These are phyloP conservation scores for Fraxinus latifolia DNA, from an alignment of 305 asterid genomes.

Conservation along the genomic window DNA sequence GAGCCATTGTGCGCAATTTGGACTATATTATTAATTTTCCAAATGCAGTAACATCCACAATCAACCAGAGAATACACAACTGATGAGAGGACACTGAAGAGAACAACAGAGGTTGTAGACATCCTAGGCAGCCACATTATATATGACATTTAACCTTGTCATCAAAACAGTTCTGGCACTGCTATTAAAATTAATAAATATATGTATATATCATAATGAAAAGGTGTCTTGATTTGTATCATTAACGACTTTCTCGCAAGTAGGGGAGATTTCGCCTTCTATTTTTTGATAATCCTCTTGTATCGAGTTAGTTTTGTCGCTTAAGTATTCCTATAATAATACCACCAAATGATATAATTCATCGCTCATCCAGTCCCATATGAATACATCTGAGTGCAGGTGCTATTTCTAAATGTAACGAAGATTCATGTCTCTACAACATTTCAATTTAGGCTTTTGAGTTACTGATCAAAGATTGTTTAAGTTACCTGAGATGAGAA, in stretches of 20 bases:
- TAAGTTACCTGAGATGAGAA: conserved; percentile 55
- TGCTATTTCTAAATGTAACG: background rate
- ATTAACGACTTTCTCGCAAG: background rate
- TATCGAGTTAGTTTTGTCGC: background rate
- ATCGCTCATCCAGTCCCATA: background rate
- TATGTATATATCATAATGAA: background rate
- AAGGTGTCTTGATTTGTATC: background rate
- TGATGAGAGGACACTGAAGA: background rate
- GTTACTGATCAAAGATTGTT: background rate
- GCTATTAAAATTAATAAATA: background rate
- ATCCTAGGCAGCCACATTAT: background rate
- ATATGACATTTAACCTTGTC: background rate
- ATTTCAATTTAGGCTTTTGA: background rate
- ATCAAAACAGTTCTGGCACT: background rate
- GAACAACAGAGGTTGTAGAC: background rate
- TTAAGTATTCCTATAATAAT: background rate
- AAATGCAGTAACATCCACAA: background rate
- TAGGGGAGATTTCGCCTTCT: background rate
- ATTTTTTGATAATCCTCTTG: background rate
- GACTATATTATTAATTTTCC: background rate
- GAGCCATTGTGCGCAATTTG: background rate
- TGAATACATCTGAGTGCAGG: background rate
- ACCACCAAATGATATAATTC: background rate
- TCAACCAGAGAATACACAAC: background rate
- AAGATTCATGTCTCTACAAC: background rate